Evolutionary conservation across 176 grass and related monocot species (phyloP).

Genomic region (Chloris gayana): DNA sequence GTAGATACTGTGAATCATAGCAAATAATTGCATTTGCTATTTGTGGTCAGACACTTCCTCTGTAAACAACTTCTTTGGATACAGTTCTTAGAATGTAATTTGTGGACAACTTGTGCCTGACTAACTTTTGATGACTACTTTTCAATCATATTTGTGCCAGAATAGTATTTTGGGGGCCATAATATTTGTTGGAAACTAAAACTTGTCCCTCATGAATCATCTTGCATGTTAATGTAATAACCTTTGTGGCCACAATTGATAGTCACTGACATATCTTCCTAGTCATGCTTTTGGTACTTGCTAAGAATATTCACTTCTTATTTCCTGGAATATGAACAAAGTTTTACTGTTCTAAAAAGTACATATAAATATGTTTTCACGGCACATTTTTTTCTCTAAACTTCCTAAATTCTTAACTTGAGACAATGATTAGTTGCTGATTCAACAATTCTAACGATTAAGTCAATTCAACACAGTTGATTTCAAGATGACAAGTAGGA

Average conservation of each 20-base stretch:
- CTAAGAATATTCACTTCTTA: not conserved
- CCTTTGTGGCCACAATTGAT: not conserved
- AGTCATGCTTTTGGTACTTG: not conserved
- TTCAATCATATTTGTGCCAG: not conserved
- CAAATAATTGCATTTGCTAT: slow-evolving; percentile 3
- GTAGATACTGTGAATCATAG: slow-evolving; percentile 5
- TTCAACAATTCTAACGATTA: slow-evolving; percentile 58
- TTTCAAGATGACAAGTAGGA: slow-evolving; percentile 83
- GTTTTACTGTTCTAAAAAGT: not conserved
- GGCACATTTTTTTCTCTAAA: slow-evolving; percentile 4
- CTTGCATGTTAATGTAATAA: slow-evolving; percentile 2
- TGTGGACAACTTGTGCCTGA: not conserved
- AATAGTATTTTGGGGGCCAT: slow-evolving; percentile 8
- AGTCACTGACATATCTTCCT: not conserved
- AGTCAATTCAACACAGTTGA: slow-evolving; percentile 67
- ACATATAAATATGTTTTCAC: slow-evolving; percentile 24
- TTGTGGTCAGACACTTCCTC: not conserved
- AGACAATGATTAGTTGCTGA: slow-evolving; percentile 15
- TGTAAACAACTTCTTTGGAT: not conserved
- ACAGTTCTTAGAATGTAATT: slow-evolving; percentile 10
- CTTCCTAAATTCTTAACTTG: slow-evolving; percentile 35
- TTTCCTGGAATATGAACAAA: not conserved
- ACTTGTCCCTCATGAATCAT: not conserved
- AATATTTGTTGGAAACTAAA: not conserved
- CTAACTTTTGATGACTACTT: slow-evolving; percentile 15